These are phyloP conservation scores for Sphagnum contortum DNA, from an alignment of 225 moss, liverwort and hornwort species.

Conservation along the genomic window DNA sequence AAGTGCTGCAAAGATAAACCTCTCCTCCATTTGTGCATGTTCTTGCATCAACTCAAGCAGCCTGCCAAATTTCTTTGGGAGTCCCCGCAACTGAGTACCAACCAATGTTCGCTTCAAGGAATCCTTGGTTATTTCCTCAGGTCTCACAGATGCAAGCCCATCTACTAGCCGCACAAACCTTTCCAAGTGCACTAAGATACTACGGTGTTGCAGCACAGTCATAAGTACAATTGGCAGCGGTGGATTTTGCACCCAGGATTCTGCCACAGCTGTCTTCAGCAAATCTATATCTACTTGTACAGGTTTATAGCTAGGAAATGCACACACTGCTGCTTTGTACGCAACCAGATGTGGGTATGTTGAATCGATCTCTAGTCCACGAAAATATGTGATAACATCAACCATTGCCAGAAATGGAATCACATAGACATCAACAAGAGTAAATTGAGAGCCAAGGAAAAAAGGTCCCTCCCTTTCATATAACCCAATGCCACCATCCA, in stretches of 20 bases:
- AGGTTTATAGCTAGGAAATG: conserved; percentile 57
- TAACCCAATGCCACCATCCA: conserved; percentile 28
- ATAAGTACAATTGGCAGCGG: conserved; percentile 63
- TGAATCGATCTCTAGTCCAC: conserved; percentile 40
- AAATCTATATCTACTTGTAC: conserved; percentile 62
- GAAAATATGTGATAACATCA: conserved; percentile 62
- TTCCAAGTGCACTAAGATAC: conserved; percentile 70
- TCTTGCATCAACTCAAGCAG: conserved; percentile 81
- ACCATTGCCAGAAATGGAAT: conserved; percentile 60
- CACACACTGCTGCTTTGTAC: conserved; percentile 51
- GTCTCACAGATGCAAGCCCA: conserved; percentile 7
- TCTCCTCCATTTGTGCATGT: conserved; percentile 97
- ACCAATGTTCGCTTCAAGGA: conserved; percentile 11
- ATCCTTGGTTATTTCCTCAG: conserved; percentile 18
- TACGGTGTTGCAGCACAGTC: conserved; percentile 68
- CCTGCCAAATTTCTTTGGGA: conserved; percentile 60
- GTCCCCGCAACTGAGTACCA: conserved; percentile 42
- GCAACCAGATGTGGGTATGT: conserved; percentile 18
- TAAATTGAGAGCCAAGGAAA: conserved; percentile 60
- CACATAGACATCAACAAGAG: conserved; percentile 74
- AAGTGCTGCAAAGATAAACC: conserved; percentile 72
- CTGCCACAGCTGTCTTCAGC: conserved; percentile 45
- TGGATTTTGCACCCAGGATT: conserved; percentile 41
- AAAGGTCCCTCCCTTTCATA: conserved; percentile 14
- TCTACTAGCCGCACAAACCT: conserved; percentile 45